Conservation (phyloP, 2,329 filamentous ascomycete species). For the Colletotrichum tofieldiae region DNA sequence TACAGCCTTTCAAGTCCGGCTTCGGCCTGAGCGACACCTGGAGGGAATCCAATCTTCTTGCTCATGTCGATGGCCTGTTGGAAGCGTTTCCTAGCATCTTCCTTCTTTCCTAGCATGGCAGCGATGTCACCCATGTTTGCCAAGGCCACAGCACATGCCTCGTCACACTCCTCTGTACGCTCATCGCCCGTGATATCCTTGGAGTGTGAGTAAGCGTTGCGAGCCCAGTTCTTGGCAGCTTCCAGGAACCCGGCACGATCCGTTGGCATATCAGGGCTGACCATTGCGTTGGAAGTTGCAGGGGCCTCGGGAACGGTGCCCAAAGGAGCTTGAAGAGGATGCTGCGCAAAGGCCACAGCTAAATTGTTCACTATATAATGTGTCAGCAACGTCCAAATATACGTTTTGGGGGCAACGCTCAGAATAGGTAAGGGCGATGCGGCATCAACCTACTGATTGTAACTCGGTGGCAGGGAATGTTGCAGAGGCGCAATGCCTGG, state of each 20-base stretch:
- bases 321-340: conserved; percentile 59
- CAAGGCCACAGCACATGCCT: conserved; percentile 86
- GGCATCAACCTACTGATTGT: conserved; percentile 75
- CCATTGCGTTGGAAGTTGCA: conserved; percentile 25
- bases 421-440: conserved; percentile 21
- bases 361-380: conserved; percentile 80
- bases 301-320: conserved; percentile 33
- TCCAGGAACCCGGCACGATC: conserved; percentile 76
- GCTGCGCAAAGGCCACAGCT: conserved; percentile 80
- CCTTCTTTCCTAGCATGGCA: conserved; percentile 77
- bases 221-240: conserved; percentile 83
- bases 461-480: conserved; percentile 80
- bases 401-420: background rate
- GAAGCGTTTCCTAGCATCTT: conserved; percentile 78
- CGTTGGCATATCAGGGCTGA: conserved; percentile 49
- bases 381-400: conserved; percentile 31
- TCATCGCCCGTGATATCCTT: conserved; percentile 75
- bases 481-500: conserved; percentile 82
- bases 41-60: conserved; percentile 65
- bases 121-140: conserved; percentile 90
- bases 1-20: conserved; percentile 58
- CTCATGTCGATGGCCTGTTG: conserved; percentile 77
- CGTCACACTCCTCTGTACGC: conserved; percentile 84
- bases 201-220: conserved; percentile 80
- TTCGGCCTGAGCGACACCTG: conserved; percentile 68